These are phyloP conservation scores for Salvia splendens DNA, from an alignment of 257 asterid genomes.

Conservation along the genomic window DNA sequence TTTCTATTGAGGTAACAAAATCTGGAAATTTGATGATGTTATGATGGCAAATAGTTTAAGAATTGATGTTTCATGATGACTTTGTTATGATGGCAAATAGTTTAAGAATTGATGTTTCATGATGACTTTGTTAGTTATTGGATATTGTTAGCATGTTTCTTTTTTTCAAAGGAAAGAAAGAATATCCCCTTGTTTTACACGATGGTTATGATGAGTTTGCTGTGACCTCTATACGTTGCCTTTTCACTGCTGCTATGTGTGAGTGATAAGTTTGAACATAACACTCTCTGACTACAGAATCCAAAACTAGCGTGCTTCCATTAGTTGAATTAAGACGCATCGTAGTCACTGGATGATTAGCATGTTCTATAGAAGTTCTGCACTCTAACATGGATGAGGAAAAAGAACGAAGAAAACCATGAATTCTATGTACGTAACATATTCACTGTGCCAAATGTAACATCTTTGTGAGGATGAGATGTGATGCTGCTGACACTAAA, in stretches of 20 bases:
- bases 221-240: not conserved
- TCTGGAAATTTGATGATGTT: not conserved
- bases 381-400: not conserved
- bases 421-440: not conserved
- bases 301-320: not conserved
- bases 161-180: no score
- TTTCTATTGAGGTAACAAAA: not conserved
- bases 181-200: not conserved
- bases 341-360: no score
- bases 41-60: conserved; percentile 3
- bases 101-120: conserved; percentile 12
- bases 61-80: conserved; percentile 13
- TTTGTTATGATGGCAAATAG: conserved; percentile 6
- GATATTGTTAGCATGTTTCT: not conserved
- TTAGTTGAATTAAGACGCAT: not conserved
- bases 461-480: not conserved
- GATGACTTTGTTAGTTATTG: conserved; percentile 9
- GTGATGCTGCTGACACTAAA: not conserved
- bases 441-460: not conserved
- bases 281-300: not conserved
- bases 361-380: not conserved
- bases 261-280: not conserved
- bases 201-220: not conserved
- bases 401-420: conserved; percentile 5
- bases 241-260: not conserved